phyloP scores from a whole-genome alignment of 2,329 filamentous ascomycete genomes.

The Sporothrix pallida region DNA sequence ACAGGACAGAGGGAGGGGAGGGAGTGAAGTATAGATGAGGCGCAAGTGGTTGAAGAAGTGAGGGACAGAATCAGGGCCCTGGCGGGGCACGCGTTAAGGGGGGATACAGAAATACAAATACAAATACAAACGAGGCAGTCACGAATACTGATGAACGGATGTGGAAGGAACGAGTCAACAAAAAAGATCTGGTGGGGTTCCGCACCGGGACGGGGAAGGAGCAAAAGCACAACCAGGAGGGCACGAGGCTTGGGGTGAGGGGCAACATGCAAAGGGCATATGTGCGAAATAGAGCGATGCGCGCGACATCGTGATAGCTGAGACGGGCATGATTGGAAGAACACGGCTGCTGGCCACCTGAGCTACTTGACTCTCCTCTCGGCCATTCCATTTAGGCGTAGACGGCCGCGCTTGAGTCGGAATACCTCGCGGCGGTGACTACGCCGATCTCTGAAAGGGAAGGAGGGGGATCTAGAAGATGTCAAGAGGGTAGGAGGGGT shows the following conservation, averaged over 20 bases:
- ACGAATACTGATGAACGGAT: conserved; percentile 15
- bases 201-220: conserved; percentile 21
- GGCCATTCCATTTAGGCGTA: conserved; percentile 15
- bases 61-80: conserved; percentile 10
- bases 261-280: conserved; percentile 23
- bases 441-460: conserved; percentile 22
- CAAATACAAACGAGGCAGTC: neutral
- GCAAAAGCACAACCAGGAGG: neutral
- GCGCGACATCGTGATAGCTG: conserved; percentile 36
- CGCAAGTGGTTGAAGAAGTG: neutral
- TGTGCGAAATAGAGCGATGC: conserved; percentile 29
- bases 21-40: neutral
- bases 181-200: conserved; percentile 7
- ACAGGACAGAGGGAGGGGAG: neutral
- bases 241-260: conserved; percentile 29
- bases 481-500: neutral
- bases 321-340: conserved; percentile 37
- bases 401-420: conserved; percentile 3
- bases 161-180: conserved; percentile 10
- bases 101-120: conserved; percentile 25
- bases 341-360: conserved; percentile 3
- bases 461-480: conserved; percentile 10
- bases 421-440: conserved; percentile 14
- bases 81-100: conserved; percentile 29
- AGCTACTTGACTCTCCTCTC: conserved; percentile 8